These are phyloP conservation scores for Powellomyces hirtus DNA, from an alignment of 192 early-diverging fungal genomes.

Conservation along the genomic window DNA sequence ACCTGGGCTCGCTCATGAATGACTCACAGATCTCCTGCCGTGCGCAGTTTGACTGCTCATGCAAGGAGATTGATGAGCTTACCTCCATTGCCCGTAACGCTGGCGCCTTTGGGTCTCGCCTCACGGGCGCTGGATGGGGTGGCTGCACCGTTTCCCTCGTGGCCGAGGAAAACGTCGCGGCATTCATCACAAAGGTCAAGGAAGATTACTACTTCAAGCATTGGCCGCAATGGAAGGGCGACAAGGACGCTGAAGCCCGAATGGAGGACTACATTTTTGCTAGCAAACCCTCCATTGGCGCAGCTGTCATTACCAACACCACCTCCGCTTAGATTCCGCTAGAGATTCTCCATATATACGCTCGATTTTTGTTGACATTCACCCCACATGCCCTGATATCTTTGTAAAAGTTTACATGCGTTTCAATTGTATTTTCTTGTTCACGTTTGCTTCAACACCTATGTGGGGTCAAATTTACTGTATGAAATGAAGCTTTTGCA, in stretches of 20 bases:
- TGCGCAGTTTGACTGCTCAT: conserved; percentile 78
- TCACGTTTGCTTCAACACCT: too few species aligned
- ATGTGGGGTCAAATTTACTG: too few species aligned
- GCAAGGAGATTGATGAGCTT: conserved; percentile 80
- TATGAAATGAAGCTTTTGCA: too few species aligned
- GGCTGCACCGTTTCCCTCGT: conserved; percentile 84
- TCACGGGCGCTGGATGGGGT: conserved; percentile 95
- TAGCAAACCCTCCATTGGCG: conserved; percentile 33
- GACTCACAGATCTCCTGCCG: conserved; percentile 80
- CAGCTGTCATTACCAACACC: conserved; percentile 26
- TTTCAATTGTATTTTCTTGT: too few species aligned
- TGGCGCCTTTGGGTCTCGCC: conserved; percentile 78
- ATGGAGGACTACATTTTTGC: conserved; percentile 42
- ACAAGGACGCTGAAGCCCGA: conserved; percentile 1
- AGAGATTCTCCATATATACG: too few species aligned
- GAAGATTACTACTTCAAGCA: conserved; percentile 56
- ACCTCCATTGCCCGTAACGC: conserved; percentile 38
- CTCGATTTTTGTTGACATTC: too few species aligned
- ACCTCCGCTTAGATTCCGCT: too few species aligned
- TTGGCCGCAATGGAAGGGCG: conserved; percentile 20
- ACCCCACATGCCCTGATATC: too few species aligned
- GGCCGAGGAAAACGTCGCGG: conserved; percentile 53
- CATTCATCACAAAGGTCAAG: conserved; percentile 63
- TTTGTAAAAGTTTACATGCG: too few species aligned
- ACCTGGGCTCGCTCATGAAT: conserved; percentile 87